Evolutionary conservation across 108 stramenopile genomes (phyloP).

Genomic region (Schizochytrium sp.): DNA sequence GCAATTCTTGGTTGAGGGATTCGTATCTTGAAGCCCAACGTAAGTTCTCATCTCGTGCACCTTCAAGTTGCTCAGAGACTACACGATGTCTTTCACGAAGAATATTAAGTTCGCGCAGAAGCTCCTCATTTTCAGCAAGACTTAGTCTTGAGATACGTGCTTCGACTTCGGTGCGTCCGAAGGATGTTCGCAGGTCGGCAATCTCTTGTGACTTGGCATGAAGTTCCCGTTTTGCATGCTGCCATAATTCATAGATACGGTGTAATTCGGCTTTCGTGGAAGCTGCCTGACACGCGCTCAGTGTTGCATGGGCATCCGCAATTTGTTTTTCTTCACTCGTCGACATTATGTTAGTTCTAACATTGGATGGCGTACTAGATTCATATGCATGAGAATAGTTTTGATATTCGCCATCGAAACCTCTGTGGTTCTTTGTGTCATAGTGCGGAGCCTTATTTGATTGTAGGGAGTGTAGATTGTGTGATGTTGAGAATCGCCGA

Average conservation of each 20-base stretch:
- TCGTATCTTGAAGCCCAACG: neutral
- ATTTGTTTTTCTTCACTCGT: neutral
- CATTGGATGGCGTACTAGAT: neutral
- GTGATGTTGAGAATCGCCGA: no score
- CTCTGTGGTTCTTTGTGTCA: neutral
- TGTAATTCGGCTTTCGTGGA: neutral
- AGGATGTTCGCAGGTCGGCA: neutral
- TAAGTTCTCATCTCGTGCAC: conserved; percentile 7
- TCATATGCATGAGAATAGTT: neutral
- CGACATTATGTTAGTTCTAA: no score
- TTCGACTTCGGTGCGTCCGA: conserved; percentile 11
- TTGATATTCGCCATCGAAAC: neutral
- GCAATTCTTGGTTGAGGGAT: neutral
- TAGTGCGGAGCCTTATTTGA: neutral
- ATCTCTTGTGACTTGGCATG: neutral
- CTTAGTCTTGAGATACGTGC: neutral
- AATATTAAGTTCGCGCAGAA: neutral
- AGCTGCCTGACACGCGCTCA: neutral
- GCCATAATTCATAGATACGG: conserved; percentile 15
- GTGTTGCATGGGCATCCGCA: neutral
- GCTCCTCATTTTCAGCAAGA: conserved; percentile 28
- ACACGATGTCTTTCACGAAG: neutral
- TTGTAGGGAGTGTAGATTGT: neutral
- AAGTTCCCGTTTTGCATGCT: conserved; percentile 59
- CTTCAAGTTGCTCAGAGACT: neutral